These are phyloP conservation scores for Trichoderma sp. DNA, from an alignment of 2,329 filamentous ascomycete genomes.

Conservation along the genomic window DNA sequence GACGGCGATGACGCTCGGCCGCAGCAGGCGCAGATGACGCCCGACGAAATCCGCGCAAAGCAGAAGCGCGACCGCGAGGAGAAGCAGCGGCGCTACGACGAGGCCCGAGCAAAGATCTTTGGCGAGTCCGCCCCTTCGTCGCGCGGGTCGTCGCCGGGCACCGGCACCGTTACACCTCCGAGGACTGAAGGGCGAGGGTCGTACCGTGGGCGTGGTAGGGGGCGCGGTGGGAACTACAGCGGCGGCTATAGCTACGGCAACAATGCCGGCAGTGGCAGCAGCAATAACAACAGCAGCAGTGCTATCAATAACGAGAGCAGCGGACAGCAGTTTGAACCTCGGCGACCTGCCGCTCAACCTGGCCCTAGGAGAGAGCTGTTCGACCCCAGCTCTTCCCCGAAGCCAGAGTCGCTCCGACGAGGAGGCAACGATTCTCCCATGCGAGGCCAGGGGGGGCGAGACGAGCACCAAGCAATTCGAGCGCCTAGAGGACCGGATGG, in stretches of 20 bases:
- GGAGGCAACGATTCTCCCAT: slow-evolving; percentile 28
- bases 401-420: slow-evolving; percentile 50
- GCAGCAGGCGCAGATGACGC: slow-evolving; percentile 62
- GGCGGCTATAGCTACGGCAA: slow-evolving; percentile 24
- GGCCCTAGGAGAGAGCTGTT: slow-evolving; percentile 62
- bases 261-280: slow-evolving; percentile 29
- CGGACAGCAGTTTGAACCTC: slow-evolving; percentile 31
- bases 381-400: slow-evolving; percentile 70
- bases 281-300: slow-evolving; percentile 25
- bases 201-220: slow-evolving; percentile 48
- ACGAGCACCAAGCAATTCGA: slow-evolving; percentile 68
- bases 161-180: slow-evolving; percentile 56
- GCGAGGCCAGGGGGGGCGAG: slow-evolving; percentile 46
- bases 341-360: slow-evolving; percentile 27
- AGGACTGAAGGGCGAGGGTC: slow-evolving; percentile 34
- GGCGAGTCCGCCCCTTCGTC: slow-evolving; percentile 59
- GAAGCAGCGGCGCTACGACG: slow-evolving; percentile 86
- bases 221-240: slow-evolving; percentile 38
- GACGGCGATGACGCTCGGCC: slow-evolving; percentile 60
- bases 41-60: slow-evolving; percentile 74
- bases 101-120: slow-evolving; percentile 84
- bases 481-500: slow-evolving; percentile 75
- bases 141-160: slow-evolving; percentile 58
- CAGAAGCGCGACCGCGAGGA: slow-evolving; percentile 80
- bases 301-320: slow-evolving; percentile 26